These are phyloP conservation scores for Trametes cubensis DNA, from an alignment of 768 basidiomycete species.

Conservation along the genomic window DNA sequence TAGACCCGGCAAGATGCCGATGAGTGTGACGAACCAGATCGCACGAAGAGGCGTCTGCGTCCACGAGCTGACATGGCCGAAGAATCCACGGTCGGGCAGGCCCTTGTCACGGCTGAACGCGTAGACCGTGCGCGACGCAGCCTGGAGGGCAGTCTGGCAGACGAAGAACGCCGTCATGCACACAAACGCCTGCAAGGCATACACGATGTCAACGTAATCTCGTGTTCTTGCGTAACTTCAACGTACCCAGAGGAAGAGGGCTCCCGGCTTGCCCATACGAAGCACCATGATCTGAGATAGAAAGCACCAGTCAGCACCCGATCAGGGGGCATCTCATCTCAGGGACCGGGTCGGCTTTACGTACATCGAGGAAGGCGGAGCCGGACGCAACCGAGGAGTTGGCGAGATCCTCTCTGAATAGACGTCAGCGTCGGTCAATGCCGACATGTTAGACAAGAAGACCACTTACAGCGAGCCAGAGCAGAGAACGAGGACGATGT, in stretches of 20 bases:
- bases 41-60: slow-evolving; percentile 80
- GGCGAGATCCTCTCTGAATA: slow-evolving; percentile 59
- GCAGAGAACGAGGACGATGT: slow-evolving; percentile 85
- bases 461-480: slow-evolving; percentile 68
- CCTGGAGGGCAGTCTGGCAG: slow-evolving; percentile 79
- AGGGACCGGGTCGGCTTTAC: not conserved
- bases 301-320: not conserved
- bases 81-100: slow-evolving; percentile 77
- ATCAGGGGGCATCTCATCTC: not conserved
- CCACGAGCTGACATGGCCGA: slow-evolving; percentile 61
- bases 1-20: slow-evolving; percentile 70
- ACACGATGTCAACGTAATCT: not conserved
- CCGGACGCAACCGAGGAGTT: slow-evolving; percentile 69
- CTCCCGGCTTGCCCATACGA: slow-evolving; percentile 76
- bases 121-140: slow-evolving; percentile 78
- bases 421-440: slow-evolving; percentile 9
- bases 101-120: slow-evolving; percentile 84
- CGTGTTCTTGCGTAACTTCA: not conserved
- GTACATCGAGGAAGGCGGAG: slow-evolving; percentile 70
- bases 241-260: slow-evolving; percentile 76
- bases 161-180: slow-evolving; percentile 90
- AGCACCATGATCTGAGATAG: slow-evolving; percentile 59
- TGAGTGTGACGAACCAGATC: slow-evolving; percentile 70
- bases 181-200: slow-evolving; percentile 56
- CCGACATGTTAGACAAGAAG: not conserved